Conservation (phyloP, 2,329 filamentous ascomycete species). For the Drechslera avenae region DNA sequence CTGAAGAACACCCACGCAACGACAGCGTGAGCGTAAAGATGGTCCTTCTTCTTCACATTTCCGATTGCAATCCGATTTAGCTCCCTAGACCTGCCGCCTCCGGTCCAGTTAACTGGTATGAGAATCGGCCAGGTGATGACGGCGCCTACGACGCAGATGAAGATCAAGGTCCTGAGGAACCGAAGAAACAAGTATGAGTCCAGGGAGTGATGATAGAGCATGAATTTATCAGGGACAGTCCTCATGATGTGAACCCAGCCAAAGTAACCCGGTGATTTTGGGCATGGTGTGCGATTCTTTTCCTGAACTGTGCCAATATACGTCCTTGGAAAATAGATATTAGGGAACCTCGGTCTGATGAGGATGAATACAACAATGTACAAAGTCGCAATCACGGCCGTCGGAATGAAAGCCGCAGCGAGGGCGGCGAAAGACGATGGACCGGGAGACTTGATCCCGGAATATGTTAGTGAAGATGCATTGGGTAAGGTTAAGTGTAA, state of each 20-base stretch:
- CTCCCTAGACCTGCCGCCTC: conserved; percentile 66
- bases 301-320: conserved; percentile 52
- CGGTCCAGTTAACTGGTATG: conserved; percentile 87
- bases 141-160: conserved; percentile 83
- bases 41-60: conserved; percentile 70
- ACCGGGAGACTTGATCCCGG: conserved; percentile 29
- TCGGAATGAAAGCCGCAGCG: conserved; percentile 45
- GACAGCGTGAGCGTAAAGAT: conserved; percentile 78
- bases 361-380: conserved; percentile 48
- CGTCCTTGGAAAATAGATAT: conserved; percentile 53
- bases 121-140: conserved; percentile 86
- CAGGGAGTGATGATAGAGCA: conserved; percentile 87
- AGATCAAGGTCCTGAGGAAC: conserved; percentile 77
- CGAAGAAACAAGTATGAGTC: conserved; percentile 91
- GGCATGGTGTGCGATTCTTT: conserved; percentile 50
- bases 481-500: not conserved
- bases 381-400: conserved; percentile 35
- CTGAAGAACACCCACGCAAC: conserved; percentile 81
- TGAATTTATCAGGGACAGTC: conserved; percentile 71
- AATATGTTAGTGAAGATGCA: conserved; percentile 11
- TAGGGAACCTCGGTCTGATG: conserved; percentile 51
- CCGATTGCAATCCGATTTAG: conserved; percentile 80
- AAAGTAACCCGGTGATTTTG: conserved; percentile 34
- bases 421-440: conserved; percentile 42
- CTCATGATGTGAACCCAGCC: conserved; percentile 57